phyloP scores from a whole-genome alignment of 1,284 basidiomycete genomes.

The Cryptococcus floricola region DNA sequence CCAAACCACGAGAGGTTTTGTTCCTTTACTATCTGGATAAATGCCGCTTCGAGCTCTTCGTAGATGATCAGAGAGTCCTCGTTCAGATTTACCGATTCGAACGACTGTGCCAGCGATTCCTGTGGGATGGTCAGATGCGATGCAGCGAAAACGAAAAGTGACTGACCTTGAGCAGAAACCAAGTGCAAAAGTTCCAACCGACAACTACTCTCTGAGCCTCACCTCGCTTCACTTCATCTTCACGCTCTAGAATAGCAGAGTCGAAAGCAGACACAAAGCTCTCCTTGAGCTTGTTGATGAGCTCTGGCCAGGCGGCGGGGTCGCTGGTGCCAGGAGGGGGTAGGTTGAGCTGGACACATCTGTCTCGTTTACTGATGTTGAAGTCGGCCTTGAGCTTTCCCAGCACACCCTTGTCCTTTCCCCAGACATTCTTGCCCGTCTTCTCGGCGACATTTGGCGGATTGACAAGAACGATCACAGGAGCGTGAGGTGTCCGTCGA shows the following conservation, averaged over 20 bases:
- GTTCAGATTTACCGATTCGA: constrained; percentile 80
- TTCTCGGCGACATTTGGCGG: constrained; percentile 53
- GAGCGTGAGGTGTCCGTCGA: constrained; percentile 74
- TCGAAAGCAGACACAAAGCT: constrained; percentile 79
- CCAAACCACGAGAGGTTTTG: constrained; percentile 88
- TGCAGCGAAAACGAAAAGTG: background rate
- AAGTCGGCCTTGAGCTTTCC: constrained; percentile 93
- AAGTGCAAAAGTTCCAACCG: constrained; percentile 96
- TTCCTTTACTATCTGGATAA: constrained; percentile 68
- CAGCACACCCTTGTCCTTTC: constrained; percentile 57
- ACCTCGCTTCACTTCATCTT: constrained; percentile 81
- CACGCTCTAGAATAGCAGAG: constrained; percentile 66
- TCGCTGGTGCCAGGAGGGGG: constrained; percentile 50
- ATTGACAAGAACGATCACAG: constrained; percentile 80
- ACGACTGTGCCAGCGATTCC: constrained; percentile 91
- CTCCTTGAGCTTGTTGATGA: constrained; percentile 85
- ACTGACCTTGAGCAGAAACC: constrained; percentile 84
- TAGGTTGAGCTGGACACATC: constrained; percentile 68
- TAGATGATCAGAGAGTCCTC: constrained; percentile 89
- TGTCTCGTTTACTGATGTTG: constrained; percentile 82
- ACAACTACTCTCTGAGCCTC: constrained; percentile 82
- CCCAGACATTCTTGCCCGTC: constrained; percentile 51
- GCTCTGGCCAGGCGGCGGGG: constrained; percentile 82
- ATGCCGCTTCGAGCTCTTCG: constrained; percentile 83
- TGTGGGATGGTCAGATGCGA: constrained; percentile 44